phyloP scores from a whole-genome alignment of 306 rosid species.

The Gillenia trifoliata region DNA sequence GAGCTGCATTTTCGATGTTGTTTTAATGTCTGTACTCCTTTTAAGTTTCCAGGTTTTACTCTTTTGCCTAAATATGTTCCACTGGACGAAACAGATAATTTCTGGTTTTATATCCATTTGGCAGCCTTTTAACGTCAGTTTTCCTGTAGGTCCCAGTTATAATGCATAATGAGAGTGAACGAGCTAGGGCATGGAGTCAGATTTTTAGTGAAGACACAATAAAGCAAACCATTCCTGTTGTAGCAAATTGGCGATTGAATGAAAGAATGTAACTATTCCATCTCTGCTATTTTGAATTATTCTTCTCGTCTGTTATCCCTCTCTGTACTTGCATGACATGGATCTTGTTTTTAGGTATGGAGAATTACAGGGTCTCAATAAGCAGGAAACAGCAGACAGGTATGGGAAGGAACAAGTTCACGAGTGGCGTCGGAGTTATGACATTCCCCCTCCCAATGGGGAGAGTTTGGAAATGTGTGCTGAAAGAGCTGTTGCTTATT shows the following conservation, averaged over 20 bases:
- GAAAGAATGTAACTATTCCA: constrained; percentile 79
- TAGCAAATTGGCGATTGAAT: constrained; percentile 83
- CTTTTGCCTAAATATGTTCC: not conserved
- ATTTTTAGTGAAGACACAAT: constrained; percentile 85
- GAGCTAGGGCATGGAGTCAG: constrained; percentile 83
- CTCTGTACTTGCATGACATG: not conserved
- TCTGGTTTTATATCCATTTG: not conserved
- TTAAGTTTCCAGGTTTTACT: not conserved
- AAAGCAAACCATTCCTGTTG: constrained; percentile 89
- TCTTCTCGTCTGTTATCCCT: constrained; percentile 8
- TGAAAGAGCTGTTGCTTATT: constrained; percentile 96
- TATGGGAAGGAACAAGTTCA: constrained; percentile 97
- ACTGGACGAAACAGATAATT: not conserved
- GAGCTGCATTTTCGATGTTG: not conserved
- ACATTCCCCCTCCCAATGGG: constrained; percentile 91
- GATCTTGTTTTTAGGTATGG: constrained; percentile 70
- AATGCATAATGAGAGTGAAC: constrained; percentile 83
- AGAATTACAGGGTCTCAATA: constrained; percentile 93
- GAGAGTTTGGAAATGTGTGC: constrained; percentile 99
- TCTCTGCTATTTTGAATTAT: constrained; percentile 15
- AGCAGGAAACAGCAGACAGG: constrained; percentile 97
- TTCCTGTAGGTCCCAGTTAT: constrained; percentile 70
- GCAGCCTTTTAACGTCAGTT: constrained; percentile 22
- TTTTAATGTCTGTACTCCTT: not conserved
- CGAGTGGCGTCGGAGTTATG: constrained; percentile 97